phyloP scores from a whole-genome alignment of 495 filamentous ascomycete genomes.

The Hypoxylon perforatum region DNA sequence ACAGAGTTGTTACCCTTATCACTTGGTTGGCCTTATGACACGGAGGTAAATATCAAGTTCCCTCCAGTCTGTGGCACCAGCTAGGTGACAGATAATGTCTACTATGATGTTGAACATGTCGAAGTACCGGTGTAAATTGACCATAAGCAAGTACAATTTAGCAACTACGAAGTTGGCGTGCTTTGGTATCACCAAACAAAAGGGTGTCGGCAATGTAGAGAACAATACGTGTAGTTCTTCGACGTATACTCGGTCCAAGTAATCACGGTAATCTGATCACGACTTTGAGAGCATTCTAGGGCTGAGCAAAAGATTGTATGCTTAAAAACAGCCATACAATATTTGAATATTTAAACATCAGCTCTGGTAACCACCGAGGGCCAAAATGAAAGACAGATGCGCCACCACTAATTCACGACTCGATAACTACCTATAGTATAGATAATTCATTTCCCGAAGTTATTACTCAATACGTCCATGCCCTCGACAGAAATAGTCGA shows the following conservation, averaged over 20 bases:
- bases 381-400: too few species aligned
- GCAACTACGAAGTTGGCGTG: constrained; percentile 43
- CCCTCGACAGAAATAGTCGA: constrained; percentile 47
- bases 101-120: constrained; percentile 54
- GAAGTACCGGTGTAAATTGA: constrained; percentile 53
- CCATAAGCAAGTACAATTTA: constrained; percentile 54
- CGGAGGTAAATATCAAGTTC: constrained; percentile 54
- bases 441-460: too few species aligned
- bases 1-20: too few species aligned
- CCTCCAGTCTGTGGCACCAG: constrained; percentile 56
- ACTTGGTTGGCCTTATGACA: constrained; percentile 51
- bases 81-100: constrained; percentile 47
- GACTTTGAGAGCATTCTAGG: constrained; percentile 48
- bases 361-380: too few species aligned
- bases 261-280: constrained; percentile 40
- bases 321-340: too few species aligned
- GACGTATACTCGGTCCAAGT: constrained; percentile 35
- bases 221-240: constrained; percentile 47
- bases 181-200: constrained; percentile 47
- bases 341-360: too few species aligned
- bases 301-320: constrained; percentile 53
- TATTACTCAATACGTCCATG: too few species aligned
- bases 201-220: constrained; percentile 48
- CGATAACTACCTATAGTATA: too few species aligned
- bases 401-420: too few species aligned